Evolutionary conservation across 2,329 filamentous ascomycete genomes (phyloP).

Genomic region (Colletotrichum horii): DNA sequence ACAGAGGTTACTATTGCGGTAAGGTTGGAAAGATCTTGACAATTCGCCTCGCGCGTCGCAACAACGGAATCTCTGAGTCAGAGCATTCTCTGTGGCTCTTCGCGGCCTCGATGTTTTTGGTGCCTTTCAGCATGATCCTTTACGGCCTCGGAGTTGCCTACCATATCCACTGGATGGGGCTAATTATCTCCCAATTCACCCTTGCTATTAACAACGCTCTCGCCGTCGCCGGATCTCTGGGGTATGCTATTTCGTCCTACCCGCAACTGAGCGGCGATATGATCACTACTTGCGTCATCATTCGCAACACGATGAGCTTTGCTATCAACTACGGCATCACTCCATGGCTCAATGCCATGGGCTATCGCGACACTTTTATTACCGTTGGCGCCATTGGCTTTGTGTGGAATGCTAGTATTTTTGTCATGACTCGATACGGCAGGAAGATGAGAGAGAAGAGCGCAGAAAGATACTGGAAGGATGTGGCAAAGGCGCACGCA

Average conservation of each 20-base stretch:
- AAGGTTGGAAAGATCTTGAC: constrained; percentile 41
- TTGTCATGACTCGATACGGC: constrained; percentile 53
- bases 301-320: constrained; percentile 42
- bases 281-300: constrained; percentile 34
- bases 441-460: constrained; percentile 44
- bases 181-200: constrained; percentile 30
- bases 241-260: constrained; percentile 35
- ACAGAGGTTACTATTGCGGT: constrained; percentile 33
- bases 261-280: constrained; percentile 32
- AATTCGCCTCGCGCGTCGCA: constrained; percentile 41
- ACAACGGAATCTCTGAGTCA: constrained; percentile 45
- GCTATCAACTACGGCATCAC: constrained; percentile 36
- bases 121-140: constrained; percentile 46
- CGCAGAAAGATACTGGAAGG: constrained; percentile 40
- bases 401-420: constrained; percentile 43
- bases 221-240: constrained; percentile 28
- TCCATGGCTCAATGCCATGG: constrained; percentile 35
- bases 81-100: constrained; percentile 44
- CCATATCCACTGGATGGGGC: constrained; percentile 35
- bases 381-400: constrained; percentile 39
- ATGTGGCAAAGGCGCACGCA: constrained; percentile 32
- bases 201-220: constrained; percentile 32
- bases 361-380: constrained; percentile 42
- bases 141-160: constrained; percentile 40
- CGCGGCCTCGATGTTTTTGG: constrained; percentile 32